A percentile compares a stretch with the other conserved stretches of the same genome.
Conservation (phyloP, 306 rosid species). For the Sesbania bispinosa region DNA sequence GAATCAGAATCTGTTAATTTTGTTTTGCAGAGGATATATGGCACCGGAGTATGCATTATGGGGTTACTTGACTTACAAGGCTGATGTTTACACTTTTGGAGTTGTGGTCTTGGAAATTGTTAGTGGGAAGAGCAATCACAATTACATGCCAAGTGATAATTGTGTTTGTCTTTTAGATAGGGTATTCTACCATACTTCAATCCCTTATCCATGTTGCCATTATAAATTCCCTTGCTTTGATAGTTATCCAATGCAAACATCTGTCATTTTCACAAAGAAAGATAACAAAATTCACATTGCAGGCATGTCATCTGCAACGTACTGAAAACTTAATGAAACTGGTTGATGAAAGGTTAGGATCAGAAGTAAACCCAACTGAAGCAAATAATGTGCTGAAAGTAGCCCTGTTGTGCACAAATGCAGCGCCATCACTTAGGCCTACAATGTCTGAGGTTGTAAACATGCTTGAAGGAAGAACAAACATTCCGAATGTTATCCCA, state of each 20-base stretch:
- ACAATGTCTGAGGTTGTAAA: slow-evolving; percentile 59
- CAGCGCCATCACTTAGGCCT: slow-evolving; percentile 53
- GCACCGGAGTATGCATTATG: slow-evolving; percentile 73
- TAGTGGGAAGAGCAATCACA: slow-evolving; percentile 46
- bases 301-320: slow-evolving; percentile 34
- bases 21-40: slow-evolving; percentile 62
- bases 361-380: slow-evolving; percentile 40
- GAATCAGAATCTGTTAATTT: background rate
- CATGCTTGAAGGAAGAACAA: slow-evolving; percentile 57
- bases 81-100: slow-evolving; percentile 63
- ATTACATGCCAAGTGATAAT: slow-evolving; percentile 39
- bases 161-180: slow-evolving; percentile 58
- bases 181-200: slow-evolving; percentile 38
- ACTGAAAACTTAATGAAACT: slow-evolving; percentile 37
- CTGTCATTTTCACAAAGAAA: background rate
- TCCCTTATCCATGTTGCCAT: slow-evolving; percentile 13
- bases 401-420: slow-evolving; percentile 51
- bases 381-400: slow-evolving; percentile 45
- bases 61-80: slow-evolving; percentile 56
- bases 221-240: background rate
- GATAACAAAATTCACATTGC: slow-evolving; percentile 12
- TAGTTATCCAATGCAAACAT: slow-evolving; percentile 3
- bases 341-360: slow-evolving; percentile 52
- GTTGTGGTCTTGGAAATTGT: slow-evolving; percentile 53
- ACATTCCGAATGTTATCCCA: slow-evolving; percentile 32